Conservation (phyloP, 176 grass and related monocot genomes). For the Urochloa ruziziensis region DNA sequence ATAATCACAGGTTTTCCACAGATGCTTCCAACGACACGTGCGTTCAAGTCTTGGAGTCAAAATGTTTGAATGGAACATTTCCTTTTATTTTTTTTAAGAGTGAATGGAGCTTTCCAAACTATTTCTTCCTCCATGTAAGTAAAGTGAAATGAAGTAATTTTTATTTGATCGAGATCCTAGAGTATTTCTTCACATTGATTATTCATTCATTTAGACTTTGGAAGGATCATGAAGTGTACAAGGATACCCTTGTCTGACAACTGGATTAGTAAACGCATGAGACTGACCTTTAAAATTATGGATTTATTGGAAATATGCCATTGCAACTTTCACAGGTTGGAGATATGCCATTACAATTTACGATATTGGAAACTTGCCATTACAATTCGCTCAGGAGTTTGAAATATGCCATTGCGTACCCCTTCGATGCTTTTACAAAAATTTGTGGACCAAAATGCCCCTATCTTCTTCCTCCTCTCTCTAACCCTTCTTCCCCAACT, state of each 20-base stretch:
- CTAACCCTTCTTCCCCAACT: too few relatives aligned
- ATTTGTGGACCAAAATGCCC: too few relatives aligned
- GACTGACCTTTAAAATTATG: neutral
- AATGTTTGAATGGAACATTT: neutral
- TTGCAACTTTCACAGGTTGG: too few relatives aligned
- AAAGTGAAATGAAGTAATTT: neutral
- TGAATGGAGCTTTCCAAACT: neutral
- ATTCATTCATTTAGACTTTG: neutral
- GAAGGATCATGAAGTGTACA: neutral
- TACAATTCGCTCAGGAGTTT: too few relatives aligned
- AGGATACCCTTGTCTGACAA: neutral
- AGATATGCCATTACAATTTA: too few relatives aligned
- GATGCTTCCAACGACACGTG: neutral
- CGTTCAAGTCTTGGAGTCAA: neutral
- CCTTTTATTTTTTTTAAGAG: neutral
- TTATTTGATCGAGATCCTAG: neutral
- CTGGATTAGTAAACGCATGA: conserved; percentile 7
- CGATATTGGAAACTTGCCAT: too few relatives aligned
- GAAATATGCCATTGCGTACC: too few relatives aligned
- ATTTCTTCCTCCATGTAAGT: neutral
- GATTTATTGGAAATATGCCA: too few relatives aligned
- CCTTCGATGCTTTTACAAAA: too few relatives aligned
- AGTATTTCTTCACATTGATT: neutral
- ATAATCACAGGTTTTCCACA: neutral
- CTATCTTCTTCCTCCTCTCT: too few relatives aligned